Evolutionary conservation across 2,329 filamentous ascomycete species (phyloP).

Genomic region (Exophiala dermatitidis): DNA sequence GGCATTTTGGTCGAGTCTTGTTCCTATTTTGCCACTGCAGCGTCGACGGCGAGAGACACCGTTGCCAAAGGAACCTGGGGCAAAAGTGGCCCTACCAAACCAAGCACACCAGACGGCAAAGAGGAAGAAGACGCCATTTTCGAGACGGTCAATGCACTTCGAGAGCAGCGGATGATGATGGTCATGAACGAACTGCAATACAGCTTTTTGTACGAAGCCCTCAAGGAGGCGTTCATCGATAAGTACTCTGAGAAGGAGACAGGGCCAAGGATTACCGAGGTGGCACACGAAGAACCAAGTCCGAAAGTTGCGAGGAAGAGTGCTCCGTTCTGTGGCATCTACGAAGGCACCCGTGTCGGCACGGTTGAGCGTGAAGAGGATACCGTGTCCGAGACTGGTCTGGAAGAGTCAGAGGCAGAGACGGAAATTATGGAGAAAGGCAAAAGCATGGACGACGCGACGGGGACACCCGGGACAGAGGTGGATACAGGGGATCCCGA

Average conservation of each 20-base stretch:
- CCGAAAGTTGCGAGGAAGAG: constrained; percentile 21
- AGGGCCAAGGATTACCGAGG: constrained; percentile 17
- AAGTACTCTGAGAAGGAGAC: constrained; percentile 41
- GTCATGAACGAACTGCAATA: constrained; percentile 84
- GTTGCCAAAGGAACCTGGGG: constrained; percentile 23
- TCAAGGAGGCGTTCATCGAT: constrained; percentile 67
- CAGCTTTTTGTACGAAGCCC: constrained; percentile 78
- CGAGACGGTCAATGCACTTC: constrained; percentile 68
- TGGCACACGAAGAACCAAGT: constrained; percentile 15
- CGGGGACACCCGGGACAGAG: background rate
- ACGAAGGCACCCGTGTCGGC: constrained; percentile 2
- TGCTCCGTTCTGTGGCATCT: constrained; percentile 14
- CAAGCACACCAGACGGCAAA: constrained; percentile 30
- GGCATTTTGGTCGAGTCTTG: constrained; percentile 53
- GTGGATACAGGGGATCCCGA: constrained; percentile 18
- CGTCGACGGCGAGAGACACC: constrained; percentile 1
- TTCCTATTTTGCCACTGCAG: constrained; percentile 4
- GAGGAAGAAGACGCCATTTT: constrained; percentile 62
- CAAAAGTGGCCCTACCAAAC: constrained; percentile 30
- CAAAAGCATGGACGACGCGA: background rate
- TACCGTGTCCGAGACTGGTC: constrained; percentile 9
- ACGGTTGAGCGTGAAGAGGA: constrained; percentile 12
- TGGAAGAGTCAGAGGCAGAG: constrained; percentile 19
- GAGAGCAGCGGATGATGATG: constrained; percentile 89
- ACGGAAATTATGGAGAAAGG: constrained; percentile 24